Conservation (phyloP, 140 eudicot species). For the Senecio squalidus region DNA sequence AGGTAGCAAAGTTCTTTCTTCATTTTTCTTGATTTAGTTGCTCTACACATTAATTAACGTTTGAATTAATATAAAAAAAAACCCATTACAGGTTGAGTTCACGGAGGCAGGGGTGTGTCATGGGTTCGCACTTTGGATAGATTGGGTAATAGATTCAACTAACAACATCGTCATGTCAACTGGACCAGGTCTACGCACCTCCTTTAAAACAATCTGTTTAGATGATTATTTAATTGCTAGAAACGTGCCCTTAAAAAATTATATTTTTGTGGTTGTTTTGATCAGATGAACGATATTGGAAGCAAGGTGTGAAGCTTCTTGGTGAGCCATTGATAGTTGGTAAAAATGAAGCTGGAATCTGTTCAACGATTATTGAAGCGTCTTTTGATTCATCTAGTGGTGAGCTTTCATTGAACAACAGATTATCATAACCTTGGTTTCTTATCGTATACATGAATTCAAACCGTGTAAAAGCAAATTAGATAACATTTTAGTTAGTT, state of each 20-base stretch:
- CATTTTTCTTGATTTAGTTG: neutral
- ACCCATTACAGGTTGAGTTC: conserved; percentile 44
- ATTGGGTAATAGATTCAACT: conserved; percentile 67
- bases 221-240: neutral
- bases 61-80: no score
- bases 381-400: conserved; percentile 62
- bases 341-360: neutral
- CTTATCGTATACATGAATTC: no score
- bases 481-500: no score
- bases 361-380: conserved; percentile 42
- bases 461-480: no score
- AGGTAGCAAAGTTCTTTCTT: conserved; percentile 35
- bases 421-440: neutral
- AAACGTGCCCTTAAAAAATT: neutral
- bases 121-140: conserved; percentile 91
- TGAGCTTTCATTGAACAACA: conserved; percentile 33
- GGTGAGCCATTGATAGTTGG: conserved; percentile 39
- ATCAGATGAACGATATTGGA: conserved; percentile 76
- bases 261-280: neutral
- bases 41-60: neutral
- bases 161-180: conserved; percentile 44
- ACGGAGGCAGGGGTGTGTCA: conserved; percentile 59
- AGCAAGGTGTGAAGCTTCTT: conserved; percentile 85
- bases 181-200: conserved; percentile 89
- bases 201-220: no score